These are phyloP conservation scores for Polyplosphaeria fusca DNA, from an alignment of 495 filamentous ascomycete species.

Conservation along the genomic window DNA sequence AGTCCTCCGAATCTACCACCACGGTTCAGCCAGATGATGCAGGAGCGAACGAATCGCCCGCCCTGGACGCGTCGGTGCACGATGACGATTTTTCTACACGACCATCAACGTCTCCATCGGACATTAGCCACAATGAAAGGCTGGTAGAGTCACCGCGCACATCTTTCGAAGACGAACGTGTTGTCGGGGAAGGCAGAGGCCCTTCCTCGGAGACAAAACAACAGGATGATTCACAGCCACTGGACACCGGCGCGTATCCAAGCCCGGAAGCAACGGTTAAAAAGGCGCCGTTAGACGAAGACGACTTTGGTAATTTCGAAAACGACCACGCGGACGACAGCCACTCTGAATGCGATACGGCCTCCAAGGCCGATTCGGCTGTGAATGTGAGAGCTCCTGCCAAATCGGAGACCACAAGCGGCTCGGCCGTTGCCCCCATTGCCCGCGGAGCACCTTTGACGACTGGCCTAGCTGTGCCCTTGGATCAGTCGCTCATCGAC, in stretches of 20 bases:
- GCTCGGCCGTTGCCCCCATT: not conserved
- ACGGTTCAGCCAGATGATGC: constrained; percentile 23
- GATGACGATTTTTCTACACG: constrained; percentile 34
- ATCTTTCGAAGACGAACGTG: constrained; percentile 31
- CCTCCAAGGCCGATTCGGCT: not conserved
- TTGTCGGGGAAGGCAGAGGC: not conserved
- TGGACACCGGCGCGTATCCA: not conserved
- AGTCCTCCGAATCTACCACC: constrained; percentile 28
- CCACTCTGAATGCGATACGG: not conserved
- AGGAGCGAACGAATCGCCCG: not conserved
- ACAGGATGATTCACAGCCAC: not conserved
- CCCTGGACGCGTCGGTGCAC: not conserved
- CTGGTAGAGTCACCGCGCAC: constrained; percentile 28
- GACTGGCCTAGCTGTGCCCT: not conserved
- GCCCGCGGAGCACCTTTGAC: not conserved
- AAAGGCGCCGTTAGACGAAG: not conserved
- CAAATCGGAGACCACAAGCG: not conserved
- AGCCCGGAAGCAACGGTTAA: not conserved
- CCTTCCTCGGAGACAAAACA: not conserved
- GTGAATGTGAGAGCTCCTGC: not conserved
- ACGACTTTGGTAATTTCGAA: constrained; percentile 30
- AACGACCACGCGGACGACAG: not conserved
- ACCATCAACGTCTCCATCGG: constrained; percentile 33
- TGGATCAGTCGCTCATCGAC: constrained; percentile 15
- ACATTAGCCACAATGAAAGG: constrained; percentile 25